phyloP scores from a whole-genome alignment of 352 stramenopile genomes.

The Pythium dissotocum region DNA sequence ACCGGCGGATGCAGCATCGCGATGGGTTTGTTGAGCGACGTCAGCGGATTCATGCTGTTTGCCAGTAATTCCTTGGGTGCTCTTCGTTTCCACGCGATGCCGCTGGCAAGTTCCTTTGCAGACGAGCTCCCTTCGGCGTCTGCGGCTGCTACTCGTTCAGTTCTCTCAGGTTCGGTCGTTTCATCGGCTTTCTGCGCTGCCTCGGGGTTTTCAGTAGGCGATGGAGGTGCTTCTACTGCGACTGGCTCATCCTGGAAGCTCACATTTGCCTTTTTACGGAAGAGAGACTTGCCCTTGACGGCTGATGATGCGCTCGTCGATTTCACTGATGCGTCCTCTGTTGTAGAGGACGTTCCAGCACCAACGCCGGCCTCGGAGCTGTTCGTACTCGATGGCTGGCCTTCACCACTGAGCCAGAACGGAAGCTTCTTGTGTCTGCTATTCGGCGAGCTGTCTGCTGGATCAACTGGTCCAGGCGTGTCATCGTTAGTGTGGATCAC shows the following conservation, averaged over 20 bases:
- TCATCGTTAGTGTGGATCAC: constrained; percentile 2
- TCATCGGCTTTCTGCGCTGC: neutral
- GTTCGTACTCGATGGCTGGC: neutral
- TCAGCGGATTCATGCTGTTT: neutral
- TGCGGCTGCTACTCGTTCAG: neutral
- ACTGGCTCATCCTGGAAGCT: constrained; percentile 1
- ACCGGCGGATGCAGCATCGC: constrained; percentile 22
- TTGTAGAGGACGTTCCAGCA: neutral
- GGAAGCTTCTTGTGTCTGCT: constrained; percentile 7
- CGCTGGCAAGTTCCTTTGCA: neutral
- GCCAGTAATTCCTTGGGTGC: neutral
- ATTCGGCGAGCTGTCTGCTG: neutral
- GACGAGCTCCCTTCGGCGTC: neutral
- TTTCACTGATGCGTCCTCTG: neutral
- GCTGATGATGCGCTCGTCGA: neutral
- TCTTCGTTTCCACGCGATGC: constrained; percentile 2
- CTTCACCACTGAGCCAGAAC: constrained; percentile 17
- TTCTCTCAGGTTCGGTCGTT: neutral
- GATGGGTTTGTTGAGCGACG: constrained; percentile 5
- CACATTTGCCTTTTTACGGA: constrained; percentile 9
- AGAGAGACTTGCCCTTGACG: neutral
- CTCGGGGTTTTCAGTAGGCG: neutral
- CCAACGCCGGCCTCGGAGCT: neutral
- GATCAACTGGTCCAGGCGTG: neutral
- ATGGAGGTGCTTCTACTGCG: neutral